Base-by-base conservation (phyloP, 1,284 basidiomycete species). In the Volvariella surrecta region DNA sequence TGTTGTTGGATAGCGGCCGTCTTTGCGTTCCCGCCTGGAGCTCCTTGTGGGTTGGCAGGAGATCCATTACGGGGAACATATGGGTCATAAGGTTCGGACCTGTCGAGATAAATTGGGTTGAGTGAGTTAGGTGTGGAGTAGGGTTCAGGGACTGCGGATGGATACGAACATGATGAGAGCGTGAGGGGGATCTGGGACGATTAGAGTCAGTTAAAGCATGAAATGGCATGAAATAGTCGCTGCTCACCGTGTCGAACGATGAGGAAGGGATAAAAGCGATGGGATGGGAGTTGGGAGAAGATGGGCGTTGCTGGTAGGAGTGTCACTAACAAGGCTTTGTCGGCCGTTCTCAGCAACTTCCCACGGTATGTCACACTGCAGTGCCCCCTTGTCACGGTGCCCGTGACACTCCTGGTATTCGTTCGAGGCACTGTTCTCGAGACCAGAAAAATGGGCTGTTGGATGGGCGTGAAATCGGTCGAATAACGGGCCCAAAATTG, bases 11-110 rank as follows among this genome's bases (percentile, higher is more conserved):
- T 94, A 45, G 86, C 88, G 10, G 89, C 87, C 0, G 92, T 95
- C 77, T 93, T 92, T 49, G 85, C 57, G 61, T 82, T 90, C 48
- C 77, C 79, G 49, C 77, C 79, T 47, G 63, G 56, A 47, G 60
- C 58, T 28, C 72, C 71, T 41, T 75, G 59, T 28, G 76, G 69
- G 55, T 77, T 77, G 37, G 78, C 71, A 30, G 76, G 74, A 45
- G 75, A 68, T 60, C 82, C 83, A 61, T 78, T 79, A 54, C 89
- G 82, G 53, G 92, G 90, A 53, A 96, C 76, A 69, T 96, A 96
- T 54, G 92, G 92, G 75, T 96, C 92, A 67, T 95, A 95, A 59
- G 91, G 91, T 70, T 94, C 89, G 63, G 85, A 86, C 84, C 85
- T 87, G 43, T 35, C n/a, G 34, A 35, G 34, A 35, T 8, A 35